Percentiles rank a stretch among this genome's conserved stretches.
These are phyloP conservation scores for Amanita subjunquillea DNA, from an alignment of 768 basidiomycete genomes.

Conservation along the genomic window DNA sequence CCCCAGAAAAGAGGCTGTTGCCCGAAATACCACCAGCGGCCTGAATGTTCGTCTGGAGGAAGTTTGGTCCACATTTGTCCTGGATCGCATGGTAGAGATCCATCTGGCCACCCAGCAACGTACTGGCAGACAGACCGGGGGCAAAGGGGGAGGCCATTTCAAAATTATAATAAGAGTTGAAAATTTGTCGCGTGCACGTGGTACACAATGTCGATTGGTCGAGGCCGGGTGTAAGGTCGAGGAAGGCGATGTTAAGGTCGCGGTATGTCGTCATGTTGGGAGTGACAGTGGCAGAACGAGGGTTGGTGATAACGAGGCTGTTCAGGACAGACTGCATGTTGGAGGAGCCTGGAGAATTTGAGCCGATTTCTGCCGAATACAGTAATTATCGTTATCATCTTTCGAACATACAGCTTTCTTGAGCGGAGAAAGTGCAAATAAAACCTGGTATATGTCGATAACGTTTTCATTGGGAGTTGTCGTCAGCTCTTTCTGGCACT, in stretches of 20 bases:
- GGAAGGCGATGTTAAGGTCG: slow-evolving; percentile 64
- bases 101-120: slow-evolving; percentile 56
- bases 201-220: slow-evolving; percentile 57
- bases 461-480: slow-evolving; percentile 42
- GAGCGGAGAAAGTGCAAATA: slow-evolving; percentile 67
- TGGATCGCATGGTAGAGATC: slow-evolving; percentile 54
- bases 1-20: slow-evolving; percentile 16
- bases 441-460: slow-evolving; percentile 61
- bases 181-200: slow-evolving; percentile 67
- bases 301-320: slow-evolving; percentile 14
- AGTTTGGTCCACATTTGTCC: slow-evolving; percentile 57
- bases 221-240: slow-evolving; percentile 55
- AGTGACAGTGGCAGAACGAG: slow-evolving; percentile 23
- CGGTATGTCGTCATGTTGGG: slow-evolving; percentile 49
- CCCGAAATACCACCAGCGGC: slow-evolving; percentile 48
- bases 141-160: slow-evolving; percentile 67
- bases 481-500: slow-evolving; percentile 67
- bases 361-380: slow-evolving; percentile 37
- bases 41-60: slow-evolving; percentile 57
- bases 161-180: slow-evolving; percentile 69
- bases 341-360: slow-evolving; percentile 12
- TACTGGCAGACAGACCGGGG: slow-evolving; percentile 56
- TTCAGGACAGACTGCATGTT: slow-evolving; percentile 12
- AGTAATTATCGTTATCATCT: slow-evolving; percentile 62
- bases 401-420: slow-evolving; percentile 63